Evolutionary conservation across 2,329 filamentous ascomycete genomes (phyloP).

Genomic region (Diaporthe caulivora): DNA sequence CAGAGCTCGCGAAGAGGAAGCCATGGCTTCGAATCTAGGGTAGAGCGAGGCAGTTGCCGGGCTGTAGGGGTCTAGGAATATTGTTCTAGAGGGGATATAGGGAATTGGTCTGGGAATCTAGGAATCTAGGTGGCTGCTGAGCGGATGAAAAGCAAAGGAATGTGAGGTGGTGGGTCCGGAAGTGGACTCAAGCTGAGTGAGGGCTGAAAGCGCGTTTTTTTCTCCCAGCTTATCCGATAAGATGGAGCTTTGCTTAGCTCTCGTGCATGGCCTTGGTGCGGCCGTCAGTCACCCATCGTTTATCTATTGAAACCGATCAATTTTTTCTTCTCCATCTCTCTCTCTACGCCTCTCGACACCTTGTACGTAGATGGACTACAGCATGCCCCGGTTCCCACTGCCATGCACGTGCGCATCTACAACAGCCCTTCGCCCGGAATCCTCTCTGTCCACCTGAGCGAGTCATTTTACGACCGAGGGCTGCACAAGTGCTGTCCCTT

Average conservation of each 20-base stretch:
- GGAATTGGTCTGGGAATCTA: conserved; percentile 14
- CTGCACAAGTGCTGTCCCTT: background rate
- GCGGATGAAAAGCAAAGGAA: conserved; percentile 33
- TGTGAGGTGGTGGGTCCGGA: conserved; percentile 15
- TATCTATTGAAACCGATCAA: background rate
- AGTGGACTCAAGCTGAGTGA: background rate
- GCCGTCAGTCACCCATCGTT: conserved; percentile 20
- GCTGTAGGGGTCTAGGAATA: conserved; percentile 13
- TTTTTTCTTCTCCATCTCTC: background rate
- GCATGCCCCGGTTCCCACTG: conserved; percentile 1
- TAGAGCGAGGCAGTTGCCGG: conserved; percentile 17
- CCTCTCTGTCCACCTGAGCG: conserved; percentile 1
- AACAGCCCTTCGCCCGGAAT: conserved; percentile 27
- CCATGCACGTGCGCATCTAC: conserved; percentile 20
- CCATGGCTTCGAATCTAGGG: conserved; percentile 46
- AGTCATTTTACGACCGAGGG: conserved; percentile 24
- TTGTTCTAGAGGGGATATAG: background rate
- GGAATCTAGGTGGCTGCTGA: background rate
- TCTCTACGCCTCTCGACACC: background rate
- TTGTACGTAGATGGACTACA: background rate
- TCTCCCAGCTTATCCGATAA: conserved; percentile 34
- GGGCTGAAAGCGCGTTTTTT: conserved; percentile 37
- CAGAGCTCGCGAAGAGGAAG: conserved; percentile 50
- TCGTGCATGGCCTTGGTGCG: background rate
- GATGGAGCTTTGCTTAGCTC: conserved; percentile 21